Base-by-base conservation (phyloP, 345 rosid genomes). In the Pugionium cornutum region DNA sequence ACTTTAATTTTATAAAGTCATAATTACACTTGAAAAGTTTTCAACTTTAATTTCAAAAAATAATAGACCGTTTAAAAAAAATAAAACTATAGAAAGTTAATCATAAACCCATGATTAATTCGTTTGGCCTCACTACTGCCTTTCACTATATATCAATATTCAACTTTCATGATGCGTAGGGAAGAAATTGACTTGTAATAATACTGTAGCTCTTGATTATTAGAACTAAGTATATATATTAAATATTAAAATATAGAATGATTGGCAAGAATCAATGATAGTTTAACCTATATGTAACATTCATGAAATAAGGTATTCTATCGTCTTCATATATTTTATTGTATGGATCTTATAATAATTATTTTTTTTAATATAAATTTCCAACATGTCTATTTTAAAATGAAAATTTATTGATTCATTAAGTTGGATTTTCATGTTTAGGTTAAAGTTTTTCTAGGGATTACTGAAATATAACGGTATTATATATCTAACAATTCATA, bases 191-290 rank as follows among this genome's bases (percentile, higher is more conserved):
- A 72, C 61, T 51, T 58, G 5, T 50, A 50, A 58, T 65, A 65
- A 25, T 72, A 72, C 49, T 72, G 39, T 49, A 72, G 29, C 26
- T 57, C 76, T 64, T 41, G 57, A 58, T 29, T 58, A 65, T 29
- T 65, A 50, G 18, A 35, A 62, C 63, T 30, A 50, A 54, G 1
- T 4, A 37, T 33, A 29, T 35, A 29, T 35, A 44, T 36, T 2
- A 33, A 5, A 58, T 10, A 3, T 7, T 9, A 6, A 32, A 31
- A 30, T 33, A 54, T 10, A 7, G 1, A 46, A 46, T 18, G 56
- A 53, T 62, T 53, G 46, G 7, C n/a, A 62, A 46, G 33, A 64
- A 55, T 4, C 2, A 1, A 41, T 48, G 3, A 7, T 40, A 37
- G 30, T 36, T 43, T 70, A 48, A 53, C 34, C 40, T 36, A 51